phyloP scores from a whole-genome alignment of 352 stramenopile genomes.

The Phytophthora constricta region DNA sequence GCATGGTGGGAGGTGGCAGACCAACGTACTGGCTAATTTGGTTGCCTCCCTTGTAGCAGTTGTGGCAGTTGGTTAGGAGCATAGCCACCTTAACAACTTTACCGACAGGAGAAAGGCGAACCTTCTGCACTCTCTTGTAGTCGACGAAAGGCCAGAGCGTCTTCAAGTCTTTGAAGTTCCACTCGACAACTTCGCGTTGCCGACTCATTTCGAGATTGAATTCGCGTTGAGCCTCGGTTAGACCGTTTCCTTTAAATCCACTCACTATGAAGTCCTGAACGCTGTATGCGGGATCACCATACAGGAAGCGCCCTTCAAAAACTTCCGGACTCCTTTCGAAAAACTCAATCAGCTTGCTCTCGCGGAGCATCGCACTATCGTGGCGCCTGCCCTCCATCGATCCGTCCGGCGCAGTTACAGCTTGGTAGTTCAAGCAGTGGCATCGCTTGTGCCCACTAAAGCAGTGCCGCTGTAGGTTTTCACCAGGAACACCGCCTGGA shows the following conservation, averaged over 20 bases:
- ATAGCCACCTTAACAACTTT: slow-evolving; percentile 2
- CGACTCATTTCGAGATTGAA: neutral
- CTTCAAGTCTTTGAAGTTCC: neutral
- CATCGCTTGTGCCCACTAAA: slow-evolving; percentile 10
- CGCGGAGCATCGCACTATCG: slow-evolving; percentile 2
- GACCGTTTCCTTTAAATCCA: neutral
- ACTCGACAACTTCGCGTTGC: neutral
- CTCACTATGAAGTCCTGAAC: neutral
- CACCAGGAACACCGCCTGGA: neutral
- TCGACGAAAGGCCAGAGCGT: neutral
- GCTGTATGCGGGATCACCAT: slow-evolving; percentile 3
- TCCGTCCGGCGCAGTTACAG: slow-evolving; percentile 2
- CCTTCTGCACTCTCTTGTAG: neutral
- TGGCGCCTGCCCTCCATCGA: slow-evolving; percentile 1
- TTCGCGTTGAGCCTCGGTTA: neutral
- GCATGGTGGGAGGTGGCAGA: neutral
- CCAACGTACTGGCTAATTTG: slow-evolving; percentile 8
- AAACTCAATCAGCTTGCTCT: slow-evolving; percentile 4
- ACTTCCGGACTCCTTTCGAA: neutral
- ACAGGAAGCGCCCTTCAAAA: slow-evolving; percentile 1
- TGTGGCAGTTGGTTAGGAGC: slow-evolving; percentile 11
- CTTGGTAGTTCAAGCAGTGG: slow-evolving; percentile 14
- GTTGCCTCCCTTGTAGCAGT: neutral
- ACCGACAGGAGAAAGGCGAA: neutral
- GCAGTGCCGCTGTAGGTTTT: slow-evolving; percentile 8